Base-by-base conservation (phyloP, 2,329 filamentous ascomycete species). In the Massarina eburnea region DNA sequence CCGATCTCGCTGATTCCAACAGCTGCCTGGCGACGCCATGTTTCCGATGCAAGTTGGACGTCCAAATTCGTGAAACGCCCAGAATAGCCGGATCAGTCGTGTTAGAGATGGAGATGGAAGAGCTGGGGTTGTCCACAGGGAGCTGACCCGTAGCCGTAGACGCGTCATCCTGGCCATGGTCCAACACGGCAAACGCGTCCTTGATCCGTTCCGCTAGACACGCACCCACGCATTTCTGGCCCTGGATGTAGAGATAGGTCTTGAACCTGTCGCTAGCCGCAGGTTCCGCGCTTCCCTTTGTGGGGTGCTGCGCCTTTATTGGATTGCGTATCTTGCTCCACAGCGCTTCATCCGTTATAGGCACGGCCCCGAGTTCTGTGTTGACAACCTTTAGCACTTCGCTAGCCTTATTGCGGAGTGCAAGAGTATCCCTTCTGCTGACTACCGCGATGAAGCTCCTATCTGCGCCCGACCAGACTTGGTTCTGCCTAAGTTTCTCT, bases 1-100 rank as follows among this genome's bases (percentile, higher is more conserved):
- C 75, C 46, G 70, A 73, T 43, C 78, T 71, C 19, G 80, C 79
- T 44, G 73, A 76, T 48, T 85, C 79, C 15, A 86, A 64, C 36
- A 86, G 66, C 43, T 75, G 73, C 41, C 75, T 76, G 3, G 82
- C 83, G 41, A 85, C 76, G 8, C 81, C 80, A 52, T 78, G 75
- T 33, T 79, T 70, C 24, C 83, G 75, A 47, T 80, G 78, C 2
- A 75, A 72, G 5, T 73, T 76, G 7, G 79, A 81, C 0, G 81
- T 83, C 84, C 84, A 87, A 54, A 87, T 82, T 22, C 84, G 76
- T 19, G 83, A 84, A 20, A 87, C 77, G 15, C 82, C 81, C 43
- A 85, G 73, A n/a, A 79, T 71, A 2, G 78, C 81, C 2, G 73
- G 67, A 20, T 74, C 50, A 4, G 70, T 55, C 36, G 72, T 67